Evolutionary conservation across 805 yeast species (phyloP).

Genomic region (Lachancea sp.): DNA sequence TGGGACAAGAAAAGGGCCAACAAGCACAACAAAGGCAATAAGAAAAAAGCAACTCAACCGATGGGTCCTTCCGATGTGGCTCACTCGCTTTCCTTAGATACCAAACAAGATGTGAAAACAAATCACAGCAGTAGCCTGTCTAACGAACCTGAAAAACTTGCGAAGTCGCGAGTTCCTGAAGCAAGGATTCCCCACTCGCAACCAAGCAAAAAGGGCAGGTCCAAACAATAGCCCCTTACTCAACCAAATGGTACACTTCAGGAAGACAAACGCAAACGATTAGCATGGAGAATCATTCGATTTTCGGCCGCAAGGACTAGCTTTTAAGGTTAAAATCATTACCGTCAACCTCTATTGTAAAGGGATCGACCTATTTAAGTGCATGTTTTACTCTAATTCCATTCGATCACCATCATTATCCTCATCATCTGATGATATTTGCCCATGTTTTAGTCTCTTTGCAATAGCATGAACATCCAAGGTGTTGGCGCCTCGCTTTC

Average conservation of each 20-base stretch:
- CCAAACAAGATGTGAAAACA: background rate
- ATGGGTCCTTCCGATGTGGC: background rate
- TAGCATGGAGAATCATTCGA: no score
- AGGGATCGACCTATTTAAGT: no score
- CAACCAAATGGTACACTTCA: no score
- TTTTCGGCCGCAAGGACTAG: no score
- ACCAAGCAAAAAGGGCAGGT: no score
- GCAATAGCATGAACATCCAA: constrained; percentile 10
- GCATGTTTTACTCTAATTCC: constrained; percentile 22
- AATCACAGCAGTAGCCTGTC: background rate
- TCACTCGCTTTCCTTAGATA: background rate
- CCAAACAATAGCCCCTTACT: no score
- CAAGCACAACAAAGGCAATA: background rate
- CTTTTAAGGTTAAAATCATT: no score
- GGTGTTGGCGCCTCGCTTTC: constrained; percentile 3
- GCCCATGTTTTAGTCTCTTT: constrained; percentile 11
- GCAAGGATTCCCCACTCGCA: no score
- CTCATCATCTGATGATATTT: constrained; percentile 10
- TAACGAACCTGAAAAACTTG: background rate
- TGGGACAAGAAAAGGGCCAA: background rate
- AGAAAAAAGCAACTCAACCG: background rate
- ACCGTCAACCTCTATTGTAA: no score
- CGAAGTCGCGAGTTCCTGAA: no score
- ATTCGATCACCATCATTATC: constrained; percentile 19
- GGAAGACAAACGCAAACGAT: no score